These are phyloP conservation scores for Anthracocystis walkeri DNA, from an alignment of 1,284 basidiomycete genomes.

Conservation along the genomic window DNA sequence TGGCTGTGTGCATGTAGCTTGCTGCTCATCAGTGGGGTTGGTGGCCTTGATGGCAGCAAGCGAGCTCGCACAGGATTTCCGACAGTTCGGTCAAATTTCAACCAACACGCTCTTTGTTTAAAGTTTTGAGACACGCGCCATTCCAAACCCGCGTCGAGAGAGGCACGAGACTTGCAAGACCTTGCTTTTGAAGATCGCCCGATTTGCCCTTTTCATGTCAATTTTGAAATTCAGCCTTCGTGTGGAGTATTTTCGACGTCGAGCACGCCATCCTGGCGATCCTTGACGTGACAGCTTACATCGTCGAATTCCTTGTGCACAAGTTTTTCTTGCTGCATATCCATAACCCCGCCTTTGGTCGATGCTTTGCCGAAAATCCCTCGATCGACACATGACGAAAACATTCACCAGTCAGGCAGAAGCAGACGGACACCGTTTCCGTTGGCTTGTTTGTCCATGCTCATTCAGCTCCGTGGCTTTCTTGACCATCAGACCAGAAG, in stretches of 20 bases:
- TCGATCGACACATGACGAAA: conserved; percentile 17
- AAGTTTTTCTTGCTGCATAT: background rate
- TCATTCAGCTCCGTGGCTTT: conserved; percentile 14
- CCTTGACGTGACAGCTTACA: conserved; percentile 38
- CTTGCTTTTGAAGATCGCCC: background rate
- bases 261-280: conserved; percentile 30
- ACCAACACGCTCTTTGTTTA: background rate
- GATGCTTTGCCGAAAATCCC: conserved; percentile 10
- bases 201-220: conserved; percentile 1
- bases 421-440: no score
- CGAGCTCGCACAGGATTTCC: no score
- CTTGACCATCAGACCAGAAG: background rate
- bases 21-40: no score
- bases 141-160: background rate
- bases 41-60: no score
- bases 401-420: background rate
- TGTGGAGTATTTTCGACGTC: conserved; percentile 2
- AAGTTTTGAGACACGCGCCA: conserved; percentile 1
- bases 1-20: no score
- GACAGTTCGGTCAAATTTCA: background rate
- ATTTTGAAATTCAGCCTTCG: background rate
- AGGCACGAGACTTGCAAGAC: background rate
- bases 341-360: background rate
- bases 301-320: conserved; percentile 9
- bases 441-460: background rate